phyloP scores from a whole-genome alignment of 139 green algal species.

The Chlamydomonas sp. region DNA sequence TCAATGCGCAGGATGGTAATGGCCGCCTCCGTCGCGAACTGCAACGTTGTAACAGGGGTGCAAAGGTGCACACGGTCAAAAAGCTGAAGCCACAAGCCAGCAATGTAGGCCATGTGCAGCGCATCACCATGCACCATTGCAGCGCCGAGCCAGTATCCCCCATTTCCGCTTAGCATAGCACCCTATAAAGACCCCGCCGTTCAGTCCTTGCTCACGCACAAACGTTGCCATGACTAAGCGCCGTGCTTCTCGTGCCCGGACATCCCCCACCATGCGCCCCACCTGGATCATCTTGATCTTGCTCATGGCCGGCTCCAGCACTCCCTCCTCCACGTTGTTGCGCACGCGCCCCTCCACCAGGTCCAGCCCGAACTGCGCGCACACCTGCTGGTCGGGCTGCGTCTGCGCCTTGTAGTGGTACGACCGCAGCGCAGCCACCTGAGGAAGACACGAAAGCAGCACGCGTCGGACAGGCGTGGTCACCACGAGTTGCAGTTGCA shows the following conservation, averaged over 20 bases:
- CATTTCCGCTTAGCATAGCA: too few species aligned
- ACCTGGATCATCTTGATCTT: constrained; percentile 97
- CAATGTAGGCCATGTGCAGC: too few species aligned
- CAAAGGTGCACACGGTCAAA: too few species aligned
- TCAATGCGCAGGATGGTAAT: constrained; percentile 99
- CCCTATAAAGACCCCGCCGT: too few species aligned
- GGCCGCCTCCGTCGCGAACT: constrained; percentile 99
- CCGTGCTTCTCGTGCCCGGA: too few species aligned
- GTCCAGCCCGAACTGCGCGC: constrained; percentile 82
- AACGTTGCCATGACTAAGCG: too few species aligned
- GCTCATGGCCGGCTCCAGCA: constrained; percentile 94
- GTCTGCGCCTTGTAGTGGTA: constrained; percentile 92
- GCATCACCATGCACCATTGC: too few species aligned
- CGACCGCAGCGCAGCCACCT: constrained; percentile 93
- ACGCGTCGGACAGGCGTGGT: neutral
- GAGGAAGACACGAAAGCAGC: neutral
- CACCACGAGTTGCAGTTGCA: too few species aligned
- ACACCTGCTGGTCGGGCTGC: constrained; percentile 47
- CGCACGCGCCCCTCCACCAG: constrained; percentile 76
- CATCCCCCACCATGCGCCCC: neutral
- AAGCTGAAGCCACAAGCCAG: too few species aligned
- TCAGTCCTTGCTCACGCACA: too few species aligned
- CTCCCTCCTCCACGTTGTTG: constrained; percentile 94
- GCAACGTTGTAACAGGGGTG: constrained; percentile 25
- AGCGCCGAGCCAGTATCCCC: too few species aligned